These are phyloP conservation scores for Neurospora africana DNA, from an alignment of 495 filamentous ascomycete genomes.

Conservation along the genomic window DNA sequence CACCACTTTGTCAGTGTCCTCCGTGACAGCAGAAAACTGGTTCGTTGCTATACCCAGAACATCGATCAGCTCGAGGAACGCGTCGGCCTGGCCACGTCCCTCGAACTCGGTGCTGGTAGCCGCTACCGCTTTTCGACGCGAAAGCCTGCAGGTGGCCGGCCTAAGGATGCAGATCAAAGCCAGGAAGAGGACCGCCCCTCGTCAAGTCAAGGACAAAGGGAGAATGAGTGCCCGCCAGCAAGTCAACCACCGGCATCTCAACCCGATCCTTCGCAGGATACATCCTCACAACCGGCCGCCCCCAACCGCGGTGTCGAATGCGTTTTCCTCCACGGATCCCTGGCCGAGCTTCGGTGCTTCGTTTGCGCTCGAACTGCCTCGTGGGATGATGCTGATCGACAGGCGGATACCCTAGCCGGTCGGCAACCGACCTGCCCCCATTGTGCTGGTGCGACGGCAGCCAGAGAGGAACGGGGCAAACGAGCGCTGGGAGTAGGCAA, in stretches of 20 bases:
- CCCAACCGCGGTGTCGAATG: conserved; percentile 44
- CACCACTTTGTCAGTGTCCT: conserved; percentile 55
- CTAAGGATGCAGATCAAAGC: conserved; percentile 11
- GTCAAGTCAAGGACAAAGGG: background rate
- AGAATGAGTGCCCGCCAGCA: background rate
- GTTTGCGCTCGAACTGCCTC: conserved; percentile 46
- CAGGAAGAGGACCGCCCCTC: background rate
- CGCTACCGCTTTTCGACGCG: conserved; percentile 33
- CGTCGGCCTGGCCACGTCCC: conserved; percentile 45
- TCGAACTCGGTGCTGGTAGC: conserved; percentile 46
- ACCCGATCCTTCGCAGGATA: background rate
- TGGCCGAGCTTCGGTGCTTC: conserved; percentile 50
- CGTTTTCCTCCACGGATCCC: conserved; percentile 56
- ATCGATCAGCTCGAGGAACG: conserved; percentile 60
- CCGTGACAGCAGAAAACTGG: conserved; percentile 49
- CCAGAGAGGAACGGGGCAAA: conserved; percentile 50
- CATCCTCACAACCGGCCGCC: conserved; percentile 6
- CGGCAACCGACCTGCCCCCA: conserved; percentile 52
- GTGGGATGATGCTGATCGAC: conserved; percentile 47
- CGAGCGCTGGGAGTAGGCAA: conserved; percentile 51
- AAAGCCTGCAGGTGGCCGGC: conserved; percentile 14
- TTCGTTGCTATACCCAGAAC: conserved; percentile 62
- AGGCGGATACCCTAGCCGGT: conserved; percentile 41
- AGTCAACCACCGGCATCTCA: background rate
- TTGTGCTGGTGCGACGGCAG: conserved; percentile 45